phyloP scores from a whole-genome alignment of 371 early-diverging fungal genomes.

The Mortierella polycephala region DNA sequence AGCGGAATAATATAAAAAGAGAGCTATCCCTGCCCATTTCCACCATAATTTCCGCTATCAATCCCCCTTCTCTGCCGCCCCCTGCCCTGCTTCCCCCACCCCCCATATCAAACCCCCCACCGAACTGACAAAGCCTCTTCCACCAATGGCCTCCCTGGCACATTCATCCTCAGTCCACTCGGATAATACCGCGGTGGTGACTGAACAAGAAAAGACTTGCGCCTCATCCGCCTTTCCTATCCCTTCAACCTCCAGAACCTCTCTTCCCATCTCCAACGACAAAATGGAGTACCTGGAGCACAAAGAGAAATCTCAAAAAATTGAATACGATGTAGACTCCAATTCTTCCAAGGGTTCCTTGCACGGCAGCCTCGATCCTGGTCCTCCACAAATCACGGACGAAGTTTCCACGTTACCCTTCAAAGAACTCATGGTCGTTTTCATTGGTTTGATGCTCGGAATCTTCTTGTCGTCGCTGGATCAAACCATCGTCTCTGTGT shows the following conservation, averaged over 20 bases:
- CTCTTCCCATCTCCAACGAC: constrained; percentile 18
- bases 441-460: constrained; percentile 60
- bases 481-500: constrained; percentile 77
- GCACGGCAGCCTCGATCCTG: constrained; percentile 27
- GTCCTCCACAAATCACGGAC: constrained; percentile 6
- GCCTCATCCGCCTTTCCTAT: constrained; percentile 14
- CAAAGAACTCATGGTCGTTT: constrained; percentile 50
- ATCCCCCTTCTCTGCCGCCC: neutral
- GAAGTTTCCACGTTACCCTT: constrained; percentile 25
- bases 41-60: neutral
- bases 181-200: constrained; percentile 34
- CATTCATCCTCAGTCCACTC: constrained; percentile 30
- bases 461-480: constrained; percentile 78
- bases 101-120: neutral
- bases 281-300: constrained; percentile 23
- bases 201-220: constrained; percentile 27
- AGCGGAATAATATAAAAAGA: neutral
- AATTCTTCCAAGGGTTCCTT: constrained; percentile 17
- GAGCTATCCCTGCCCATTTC: neutral
- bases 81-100: neutral
- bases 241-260: constrained; percentile 4
- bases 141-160: constrained; percentile 25
- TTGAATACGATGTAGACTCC: constrained; percentile 11
- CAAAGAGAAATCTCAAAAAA: neutral
- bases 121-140: too few relatives aligned